Percentiles rank a stretch among this genome's conserved stretches.
Evolutionary conservation across 176 grass and related monocot genomes (phyloP).

Genomic region (Hyparrhenia diplandra): DNA sequence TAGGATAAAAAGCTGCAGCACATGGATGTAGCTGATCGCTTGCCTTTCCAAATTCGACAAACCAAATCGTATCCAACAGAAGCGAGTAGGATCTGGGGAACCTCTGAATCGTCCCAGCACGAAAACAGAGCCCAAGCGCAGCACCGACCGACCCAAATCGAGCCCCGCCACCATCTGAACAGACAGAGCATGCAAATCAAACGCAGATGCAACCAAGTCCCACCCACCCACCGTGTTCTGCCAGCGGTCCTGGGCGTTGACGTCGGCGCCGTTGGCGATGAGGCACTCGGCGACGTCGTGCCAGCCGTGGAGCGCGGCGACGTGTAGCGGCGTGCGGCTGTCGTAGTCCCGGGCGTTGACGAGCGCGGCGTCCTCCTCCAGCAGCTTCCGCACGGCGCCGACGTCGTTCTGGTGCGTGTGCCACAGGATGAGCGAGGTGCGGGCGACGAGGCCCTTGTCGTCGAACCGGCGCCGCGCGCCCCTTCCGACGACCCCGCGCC

Average conservation of each 20-base stretch:
- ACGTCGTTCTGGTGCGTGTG: constrained; percentile 98
- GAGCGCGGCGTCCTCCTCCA: constrained; percentile 80
- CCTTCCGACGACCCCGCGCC: constrained; percentile 40
- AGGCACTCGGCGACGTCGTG: constrained; percentile 81
- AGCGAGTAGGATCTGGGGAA: background rate
- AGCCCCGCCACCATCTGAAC: background rate
- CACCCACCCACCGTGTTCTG: constrained; percentile 81
- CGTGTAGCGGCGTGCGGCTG: constrained; percentile 92
- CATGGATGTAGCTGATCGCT: background rate
- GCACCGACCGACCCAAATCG: constrained; percentile 4
- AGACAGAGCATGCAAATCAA: background rate
- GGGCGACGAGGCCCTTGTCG: constrained; percentile 81
- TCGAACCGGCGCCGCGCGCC: constrained; percentile 48
- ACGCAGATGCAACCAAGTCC: too few species aligned
- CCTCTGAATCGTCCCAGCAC: background rate
- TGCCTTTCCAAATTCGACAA: background rate
- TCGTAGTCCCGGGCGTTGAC: constrained; percentile 97
- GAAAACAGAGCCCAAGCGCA: background rate
- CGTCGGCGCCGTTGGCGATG: constrained; percentile 68
- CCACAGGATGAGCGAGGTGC: constrained; percentile 98
- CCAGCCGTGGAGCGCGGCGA: constrained; percentile 90
- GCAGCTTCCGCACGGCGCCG: constrained; percentile 73
- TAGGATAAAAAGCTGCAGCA: background rate
- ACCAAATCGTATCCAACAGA: background rate
- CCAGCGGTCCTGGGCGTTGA: constrained; percentile 97